Base-by-base conservation (phyloP, 495 filamentous ascomycete species). In the Lasiosphaeria hispida region DNA sequence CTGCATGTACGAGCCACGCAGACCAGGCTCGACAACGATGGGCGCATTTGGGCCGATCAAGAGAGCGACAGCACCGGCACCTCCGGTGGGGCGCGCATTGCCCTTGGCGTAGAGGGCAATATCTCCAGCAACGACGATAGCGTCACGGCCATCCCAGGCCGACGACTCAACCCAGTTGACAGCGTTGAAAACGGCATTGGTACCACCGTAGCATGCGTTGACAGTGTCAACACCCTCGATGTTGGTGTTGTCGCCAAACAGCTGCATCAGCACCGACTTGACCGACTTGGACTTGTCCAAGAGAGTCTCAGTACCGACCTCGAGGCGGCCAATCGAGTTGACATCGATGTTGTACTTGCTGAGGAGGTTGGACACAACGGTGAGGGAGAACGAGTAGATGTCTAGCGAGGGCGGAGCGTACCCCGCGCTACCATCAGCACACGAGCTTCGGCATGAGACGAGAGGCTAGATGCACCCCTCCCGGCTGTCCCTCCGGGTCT, bases 241-340 rank as follows among this genome's bases (percentile, higher is more conserved):
- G 79, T 96, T 96, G 80, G 86, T 91, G 69, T 87, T 87, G 47
- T 86, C 80, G 68, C 87, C 83, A 66, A 98, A 96, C 30, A 98
- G 82, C 78, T 97, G 94, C 94, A 98, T 98, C 61, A 97, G 77
- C 49, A 98, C 93, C n/a, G 92, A 90, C 85, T 98, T 98, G 81
- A 98, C 94, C 30, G 95, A 97, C 83, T 98, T 98, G 65, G 94
- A 97, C 83, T 98, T 98, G 83, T 98, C 94, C 69, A 98, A 82
- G 40, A 98, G 83, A 50, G 94, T 98, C 85, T 98, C 94, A 51
- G 94, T 98, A 68, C 94, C 94, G 63, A 98, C 94, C 77, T 98
- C 94, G 64, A 98, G 83, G 61, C 94, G 88, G 54, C 94, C 94
- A 68, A 98, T 89, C 57, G 87, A 85, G 73, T 87, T 87, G 63